Percentiles rank a stretch among this genome's conserved stretches.
Conservation (phyloP, 2,329 filamentous ascomycete genomes). For the Penicillium sp. region DNA sequence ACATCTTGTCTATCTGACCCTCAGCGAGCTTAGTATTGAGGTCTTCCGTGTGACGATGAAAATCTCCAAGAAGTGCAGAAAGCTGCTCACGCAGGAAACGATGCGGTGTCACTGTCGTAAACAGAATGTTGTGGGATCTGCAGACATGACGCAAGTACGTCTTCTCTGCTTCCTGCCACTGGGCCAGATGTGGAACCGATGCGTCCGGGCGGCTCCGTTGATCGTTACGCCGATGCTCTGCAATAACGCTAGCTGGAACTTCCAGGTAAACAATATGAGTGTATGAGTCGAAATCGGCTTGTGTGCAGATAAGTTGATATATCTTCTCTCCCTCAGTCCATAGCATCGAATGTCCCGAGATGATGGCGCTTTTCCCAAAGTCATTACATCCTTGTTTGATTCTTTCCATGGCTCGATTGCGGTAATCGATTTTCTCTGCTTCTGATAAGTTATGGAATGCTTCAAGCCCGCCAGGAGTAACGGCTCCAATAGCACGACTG, state of each 20-base stretch:
- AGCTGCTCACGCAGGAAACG: background rate
- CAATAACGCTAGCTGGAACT: conserved; percentile 38
- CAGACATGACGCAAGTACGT: conserved; percentile 47
- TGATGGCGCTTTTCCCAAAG: conserved; percentile 44
- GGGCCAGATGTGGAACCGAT: conserved; percentile 41
- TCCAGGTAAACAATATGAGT: conserved; percentile 62
- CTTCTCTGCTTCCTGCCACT: conserved; percentile 53
- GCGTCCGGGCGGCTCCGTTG: conserved; percentile 34
- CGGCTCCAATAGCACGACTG: conserved; percentile 46
- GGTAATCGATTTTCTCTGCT: conserved; percentile 39
- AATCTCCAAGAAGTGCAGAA: conserved; percentile 31
- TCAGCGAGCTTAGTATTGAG: background rate
- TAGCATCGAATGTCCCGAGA: conserved; percentile 59
- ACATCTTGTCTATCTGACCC: background rate
- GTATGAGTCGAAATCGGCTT: conserved; percentile 48
- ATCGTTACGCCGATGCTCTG: conserved; percentile 42
- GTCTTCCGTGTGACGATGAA: conserved; percentile 38
- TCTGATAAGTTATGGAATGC: conserved; percentile 47
- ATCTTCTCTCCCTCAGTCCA: conserved; percentile 41
- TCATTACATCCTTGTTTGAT: conserved; percentile 43
- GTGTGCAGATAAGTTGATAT: conserved; percentile 43
- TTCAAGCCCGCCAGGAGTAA: conserved; percentile 50
- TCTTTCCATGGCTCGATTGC: conserved; percentile 47
- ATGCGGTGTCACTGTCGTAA: conserved; percentile 31
- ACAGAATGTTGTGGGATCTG: conserved; percentile 48